Conservation (phyloP, 1,139 yeast genomes). For the Tardiomyces blankii region DNA sequence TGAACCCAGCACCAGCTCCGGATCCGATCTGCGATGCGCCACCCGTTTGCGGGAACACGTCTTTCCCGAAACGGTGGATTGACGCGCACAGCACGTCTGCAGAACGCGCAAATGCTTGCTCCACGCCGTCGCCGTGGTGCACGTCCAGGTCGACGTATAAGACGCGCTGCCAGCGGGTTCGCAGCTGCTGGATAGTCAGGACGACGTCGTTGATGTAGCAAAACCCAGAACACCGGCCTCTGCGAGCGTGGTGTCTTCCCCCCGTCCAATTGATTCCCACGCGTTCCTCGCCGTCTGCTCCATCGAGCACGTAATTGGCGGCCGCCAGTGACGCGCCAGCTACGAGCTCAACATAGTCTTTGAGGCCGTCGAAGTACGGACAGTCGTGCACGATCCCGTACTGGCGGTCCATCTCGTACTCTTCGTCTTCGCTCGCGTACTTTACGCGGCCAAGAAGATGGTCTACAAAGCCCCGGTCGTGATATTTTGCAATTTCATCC, state of each 20-base stretch:
- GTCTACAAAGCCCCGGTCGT: constrained; percentile 30
- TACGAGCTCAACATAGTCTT: constrained; percentile 36
- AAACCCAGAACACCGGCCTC: constrained; percentile 52
- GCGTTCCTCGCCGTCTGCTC: constrained; percentile 10
- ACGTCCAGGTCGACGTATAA: constrained; percentile 62
- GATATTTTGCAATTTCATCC: constrained; percentile 28
- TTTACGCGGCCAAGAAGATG: constrained; percentile 20
- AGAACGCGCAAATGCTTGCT: constrained; percentile 48
- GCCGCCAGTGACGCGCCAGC: constrained; percentile 53
- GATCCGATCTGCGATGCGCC: constrained; percentile 24
- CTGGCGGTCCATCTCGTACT: constrained; percentile 14
- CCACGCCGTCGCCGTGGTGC: constrained; percentile 79
- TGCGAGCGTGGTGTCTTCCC: constrained; percentile 63
- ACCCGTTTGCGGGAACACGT: constrained; percentile 72
- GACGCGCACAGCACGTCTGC: constrained; percentile 51
- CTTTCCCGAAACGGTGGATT: constrained; percentile 50
- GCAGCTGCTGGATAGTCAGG: constrained; percentile 38
- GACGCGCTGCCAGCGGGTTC: constrained; percentile 38
- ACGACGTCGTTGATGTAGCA: constrained; percentile 66
- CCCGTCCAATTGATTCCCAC: constrained; percentile 67
- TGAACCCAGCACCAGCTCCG: constrained; percentile 29
- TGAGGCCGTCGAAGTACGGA: constrained; percentile 45
- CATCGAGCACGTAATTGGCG: constrained; percentile 27
- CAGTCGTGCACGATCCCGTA: constrained; percentile 46
- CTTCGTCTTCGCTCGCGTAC: constrained; percentile 13